Evolutionary conservation across 2,329 filamentous ascomycete genomes (phyloP).

Genomic region (Cladosporium austrohemisphaericum): DNA sequence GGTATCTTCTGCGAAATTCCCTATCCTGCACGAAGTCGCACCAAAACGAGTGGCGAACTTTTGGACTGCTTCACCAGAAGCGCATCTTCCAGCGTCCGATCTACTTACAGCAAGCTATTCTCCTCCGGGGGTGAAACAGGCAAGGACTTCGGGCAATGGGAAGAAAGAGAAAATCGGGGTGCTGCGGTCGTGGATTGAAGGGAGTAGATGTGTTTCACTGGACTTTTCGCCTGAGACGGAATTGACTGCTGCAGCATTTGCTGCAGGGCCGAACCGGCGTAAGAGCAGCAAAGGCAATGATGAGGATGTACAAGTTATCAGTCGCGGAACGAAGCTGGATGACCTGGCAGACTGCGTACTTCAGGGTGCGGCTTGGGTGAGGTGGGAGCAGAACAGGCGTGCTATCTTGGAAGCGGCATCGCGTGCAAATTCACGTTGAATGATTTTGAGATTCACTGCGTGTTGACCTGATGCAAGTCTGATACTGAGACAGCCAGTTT

Average conservation of each 20-base stretch:
- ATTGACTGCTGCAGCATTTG: conserved; percentile 36
- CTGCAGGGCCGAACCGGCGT: conserved; percentile 24
- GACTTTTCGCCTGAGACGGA: conserved; percentile 35
- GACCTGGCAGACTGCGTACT: conserved; percentile 77
- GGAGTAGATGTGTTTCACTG: conserved; percentile 22
- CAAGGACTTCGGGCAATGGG: neutral
- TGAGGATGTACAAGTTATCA: conserved; percentile 26
- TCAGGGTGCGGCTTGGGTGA: conserved; percentile 72
- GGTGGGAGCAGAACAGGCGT: conserved; percentile 63
- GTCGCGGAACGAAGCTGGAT: conserved; percentile 60
- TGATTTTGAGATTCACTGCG: too few relatives aligned
- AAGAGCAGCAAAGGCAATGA: conserved; percentile 13
- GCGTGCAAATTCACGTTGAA: conserved; percentile 21
- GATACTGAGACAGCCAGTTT: too few relatives aligned
- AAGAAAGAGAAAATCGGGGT: conserved; percentile 64
- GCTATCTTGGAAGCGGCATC: neutral
- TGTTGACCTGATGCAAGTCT: too few relatives aligned
- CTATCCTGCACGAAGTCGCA: conserved; percentile 47
- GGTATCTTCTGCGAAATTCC: conserved; percentile 15
- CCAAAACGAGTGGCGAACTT: conserved; percentile 56
- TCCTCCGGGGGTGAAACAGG: neutral
- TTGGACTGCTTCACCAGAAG: conserved; percentile 41
- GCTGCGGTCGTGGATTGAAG: conserved; percentile 52
- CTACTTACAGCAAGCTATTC: conserved; percentile 12
- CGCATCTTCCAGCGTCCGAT: conserved; percentile 14